A percentile compares a stretch with the other conserved stretches of the same genome.
These are phyloP conservation scores for Bocquillonia castaneifolia DNA, from an alignment of 441 rosid species.

Conservation along the genomic window DNA sequence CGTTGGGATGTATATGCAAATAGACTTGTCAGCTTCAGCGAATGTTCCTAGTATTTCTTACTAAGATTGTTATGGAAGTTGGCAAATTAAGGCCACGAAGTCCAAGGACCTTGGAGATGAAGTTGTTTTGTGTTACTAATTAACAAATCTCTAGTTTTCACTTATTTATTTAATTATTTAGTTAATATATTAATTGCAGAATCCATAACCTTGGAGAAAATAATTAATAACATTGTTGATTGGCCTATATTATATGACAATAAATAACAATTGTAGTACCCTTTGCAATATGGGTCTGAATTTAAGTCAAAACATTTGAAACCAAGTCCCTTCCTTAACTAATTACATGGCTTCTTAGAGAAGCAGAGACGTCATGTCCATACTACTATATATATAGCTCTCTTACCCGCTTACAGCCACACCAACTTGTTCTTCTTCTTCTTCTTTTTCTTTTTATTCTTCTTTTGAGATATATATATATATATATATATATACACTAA, in stretches of 20 bases:
- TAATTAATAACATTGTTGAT: not conserved
- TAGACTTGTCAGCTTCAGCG: too few species aligned
- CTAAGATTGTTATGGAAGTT: conserved; percentile 6
- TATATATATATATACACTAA: too few species aligned
- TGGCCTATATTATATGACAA: not conserved
- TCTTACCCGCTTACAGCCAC: not conserved
- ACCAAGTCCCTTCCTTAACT: too few species aligned
- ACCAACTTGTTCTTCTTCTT: not conserved
- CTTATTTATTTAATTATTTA: too few species aligned
- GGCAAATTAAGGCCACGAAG: not conserved
- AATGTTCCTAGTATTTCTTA: not conserved
- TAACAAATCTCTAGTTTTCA: not conserved
- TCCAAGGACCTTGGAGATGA: not conserved
- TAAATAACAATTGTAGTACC: too few species aligned
- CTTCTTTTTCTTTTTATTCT: not conserved
- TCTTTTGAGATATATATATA: too few species aligned
- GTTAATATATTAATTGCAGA: too few species aligned
- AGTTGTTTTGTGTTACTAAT: not conserved
- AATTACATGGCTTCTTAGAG: not conserved
- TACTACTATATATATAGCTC: not conserved
- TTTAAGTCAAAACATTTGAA: too few species aligned
- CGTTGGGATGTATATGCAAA: too few species aligned
- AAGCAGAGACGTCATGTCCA: not conserved
- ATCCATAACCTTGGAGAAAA: not conserved
- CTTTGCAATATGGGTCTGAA: not conserved